Percentiles rank a stretch among this genome's conserved stretches.
Evolutionary conservation across 2,329 filamentous ascomycete species (phyloP).

Genomic region (Microdochium trichocladiopsis): DNA sequence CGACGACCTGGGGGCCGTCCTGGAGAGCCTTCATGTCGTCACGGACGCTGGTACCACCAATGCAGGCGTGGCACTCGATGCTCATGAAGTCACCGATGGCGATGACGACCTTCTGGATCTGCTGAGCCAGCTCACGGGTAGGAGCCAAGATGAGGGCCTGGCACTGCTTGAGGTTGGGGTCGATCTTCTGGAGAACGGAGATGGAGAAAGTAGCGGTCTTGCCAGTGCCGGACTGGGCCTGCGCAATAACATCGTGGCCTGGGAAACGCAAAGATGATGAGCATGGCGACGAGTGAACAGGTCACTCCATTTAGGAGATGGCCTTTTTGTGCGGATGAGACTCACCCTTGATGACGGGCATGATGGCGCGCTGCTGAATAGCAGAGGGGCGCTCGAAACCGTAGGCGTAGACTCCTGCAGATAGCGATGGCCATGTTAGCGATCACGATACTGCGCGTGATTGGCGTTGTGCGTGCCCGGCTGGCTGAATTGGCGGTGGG

Average conservation of each 20-base stretch:
- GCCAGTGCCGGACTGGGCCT: slow-evolving; percentile 98
- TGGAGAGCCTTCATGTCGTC: slow-evolving; percentile 98
- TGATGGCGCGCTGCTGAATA: slow-evolving; percentile 99
- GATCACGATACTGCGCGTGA: slow-evolving; percentile 8
- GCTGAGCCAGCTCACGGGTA: slow-evolving; percentile 96
- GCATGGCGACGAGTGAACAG: background rate
- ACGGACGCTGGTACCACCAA: slow-evolving; percentile 95
- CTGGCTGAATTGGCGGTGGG: background rate
- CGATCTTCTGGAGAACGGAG: slow-evolving; percentile 97
- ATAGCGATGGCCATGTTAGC: slow-evolving; percentile 5
- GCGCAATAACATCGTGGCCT: slow-evolving; percentile 98
- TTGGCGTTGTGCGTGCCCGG: slow-evolving; percentile 2
- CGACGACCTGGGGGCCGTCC: slow-evolving; percentile 93
- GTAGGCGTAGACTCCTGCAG: slow-evolving; percentile 87
- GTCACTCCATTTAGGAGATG: background rate
- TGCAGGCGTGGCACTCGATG: slow-evolving; percentile 97
- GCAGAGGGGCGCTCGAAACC: slow-evolving; percentile 99
- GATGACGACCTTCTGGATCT: slow-evolving; percentile 99
- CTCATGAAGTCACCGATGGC: slow-evolving; percentile 99
- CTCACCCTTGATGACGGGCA: slow-evolving; percentile 99
- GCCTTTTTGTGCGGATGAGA: slow-evolving; percentile 10
- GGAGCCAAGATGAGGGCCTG: slow-evolving; percentile 97
- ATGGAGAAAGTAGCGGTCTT: slow-evolving; percentile 99
- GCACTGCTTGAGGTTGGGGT: slow-evolving; percentile 88
- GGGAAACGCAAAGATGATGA: slow-evolving; percentile 10